phyloP scores from a whole-genome alignment of 2,329 filamentous ascomycete genomes.

The Sporothrix protearum region DNA sequence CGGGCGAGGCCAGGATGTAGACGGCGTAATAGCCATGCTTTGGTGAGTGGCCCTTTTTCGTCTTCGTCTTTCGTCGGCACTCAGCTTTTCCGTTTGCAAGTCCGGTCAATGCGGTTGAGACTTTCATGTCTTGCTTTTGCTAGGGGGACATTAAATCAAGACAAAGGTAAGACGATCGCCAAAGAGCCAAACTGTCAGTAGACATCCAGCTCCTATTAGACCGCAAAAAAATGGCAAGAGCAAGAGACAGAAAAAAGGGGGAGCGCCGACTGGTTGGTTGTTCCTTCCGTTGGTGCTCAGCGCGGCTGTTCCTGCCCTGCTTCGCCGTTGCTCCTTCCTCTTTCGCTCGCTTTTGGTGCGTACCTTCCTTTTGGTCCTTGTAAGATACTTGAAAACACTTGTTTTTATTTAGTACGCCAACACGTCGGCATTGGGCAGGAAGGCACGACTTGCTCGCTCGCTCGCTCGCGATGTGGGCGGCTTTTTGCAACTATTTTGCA shows the following conservation, averaged over 20 bases:
- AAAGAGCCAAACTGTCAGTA: neutral
- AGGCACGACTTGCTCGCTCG: neutral
- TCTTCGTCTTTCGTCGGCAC: neutral
- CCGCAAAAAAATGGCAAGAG: neutral
- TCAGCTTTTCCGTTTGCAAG: neutral
- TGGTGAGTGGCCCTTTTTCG: neutral
- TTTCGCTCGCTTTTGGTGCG: neutral
- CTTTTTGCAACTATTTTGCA: slow-evolving; percentile 5
- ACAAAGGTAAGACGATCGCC: slow-evolving; percentile 3
- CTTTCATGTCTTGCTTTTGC: slow-evolving; percentile 13
- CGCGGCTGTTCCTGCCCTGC: neutral
- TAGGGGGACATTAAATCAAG: slow-evolving; percentile 5
- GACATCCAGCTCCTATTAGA: neutral
- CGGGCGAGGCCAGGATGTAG: neutral
- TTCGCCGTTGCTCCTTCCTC: neutral
- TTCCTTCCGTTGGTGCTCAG: neutral
- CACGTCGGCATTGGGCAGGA: neutral
- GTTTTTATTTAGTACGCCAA: neutral
- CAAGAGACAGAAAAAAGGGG: slow-evolving; percentile 2
- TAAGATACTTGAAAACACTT: neutral
- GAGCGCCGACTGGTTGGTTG: neutral
- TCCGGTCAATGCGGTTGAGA: slow-evolving; percentile 1
- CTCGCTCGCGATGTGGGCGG: neutral
- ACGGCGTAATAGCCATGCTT: neutral
- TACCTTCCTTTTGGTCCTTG: neutral